Evolutionary conservation across 371 early-diverging fungal species (phyloP).

Genomic region (Zychaea mexicana): DNA sequence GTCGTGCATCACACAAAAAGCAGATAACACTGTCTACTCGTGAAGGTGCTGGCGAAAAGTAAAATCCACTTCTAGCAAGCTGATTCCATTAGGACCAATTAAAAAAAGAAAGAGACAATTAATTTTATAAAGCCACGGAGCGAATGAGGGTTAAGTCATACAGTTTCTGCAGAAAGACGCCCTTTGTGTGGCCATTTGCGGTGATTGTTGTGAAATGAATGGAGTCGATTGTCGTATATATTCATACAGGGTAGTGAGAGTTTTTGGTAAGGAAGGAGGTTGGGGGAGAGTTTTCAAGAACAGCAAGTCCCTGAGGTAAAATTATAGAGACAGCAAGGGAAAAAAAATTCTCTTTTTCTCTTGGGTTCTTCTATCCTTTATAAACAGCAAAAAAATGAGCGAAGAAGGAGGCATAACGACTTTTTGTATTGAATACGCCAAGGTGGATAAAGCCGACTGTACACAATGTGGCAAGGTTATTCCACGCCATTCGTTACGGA

Average conservation of each 20-base stretch:
- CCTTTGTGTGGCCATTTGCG: constrained; percentile 26
- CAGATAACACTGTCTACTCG: constrained; percentile 25
- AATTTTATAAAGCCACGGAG: background rate
- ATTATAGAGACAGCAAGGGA: background rate
- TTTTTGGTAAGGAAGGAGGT: background rate
- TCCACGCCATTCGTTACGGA: constrained; percentile 53
- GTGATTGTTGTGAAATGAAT: constrained; percentile 18
- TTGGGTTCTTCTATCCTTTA: no score
- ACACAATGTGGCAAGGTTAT: constrained; percentile 46
- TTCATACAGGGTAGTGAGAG: constrained; percentile 3
- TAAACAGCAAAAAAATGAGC: background rate
- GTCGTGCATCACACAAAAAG: constrained; percentile 34
- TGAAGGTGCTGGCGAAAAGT: constrained; percentile 16
- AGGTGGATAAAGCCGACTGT: constrained; percentile 48
- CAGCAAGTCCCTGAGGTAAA: background rate
- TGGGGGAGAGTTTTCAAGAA: background rate
- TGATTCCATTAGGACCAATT: background rate
- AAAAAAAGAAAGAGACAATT: background rate
- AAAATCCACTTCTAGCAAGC: constrained; percentile 42
- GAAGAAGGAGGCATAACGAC: constrained; percentile 33
- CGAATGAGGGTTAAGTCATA: no score
- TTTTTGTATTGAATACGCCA: constrained; percentile 57
- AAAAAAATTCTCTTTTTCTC: background rate
- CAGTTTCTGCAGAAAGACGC: constrained; percentile 19
- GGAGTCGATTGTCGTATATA: constrained; percentile 25